Conservation (phyloP, 768 basidiomycete species). For the Boletus coccyginus region DNA sequence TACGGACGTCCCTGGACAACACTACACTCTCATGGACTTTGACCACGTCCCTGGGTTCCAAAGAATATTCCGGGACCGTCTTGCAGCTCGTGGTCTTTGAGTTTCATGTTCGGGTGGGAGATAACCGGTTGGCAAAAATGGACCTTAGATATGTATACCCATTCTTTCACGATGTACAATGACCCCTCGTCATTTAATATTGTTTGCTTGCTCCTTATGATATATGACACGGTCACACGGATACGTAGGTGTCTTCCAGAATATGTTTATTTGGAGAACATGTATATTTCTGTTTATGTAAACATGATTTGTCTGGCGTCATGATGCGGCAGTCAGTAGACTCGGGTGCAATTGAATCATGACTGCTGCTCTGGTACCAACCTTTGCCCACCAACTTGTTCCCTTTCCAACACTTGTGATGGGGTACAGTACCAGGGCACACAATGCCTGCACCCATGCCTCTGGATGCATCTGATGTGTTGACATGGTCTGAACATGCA, state of each 20-base stretch:
- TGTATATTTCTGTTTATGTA: no score
- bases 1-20: conserved; percentile 20
- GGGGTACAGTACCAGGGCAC: no score
- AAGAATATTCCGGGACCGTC: conserved; percentile 21
- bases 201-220: background rate
- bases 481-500: no score
- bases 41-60: conserved; percentile 26
- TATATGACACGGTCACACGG: background rate
- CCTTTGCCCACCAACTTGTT: no score
- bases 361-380: no score
- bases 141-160: background rate
- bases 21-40: conserved; percentile 27
- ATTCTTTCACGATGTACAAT: background rate
- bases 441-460: no score
- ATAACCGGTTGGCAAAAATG: background rate
- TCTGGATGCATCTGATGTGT: no score
- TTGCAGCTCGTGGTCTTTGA: conserved; percentile 23
- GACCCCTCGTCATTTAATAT: background rate
- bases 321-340: background rate
- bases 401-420: no score
- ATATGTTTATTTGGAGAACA: no score
- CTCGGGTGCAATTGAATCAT: no score
- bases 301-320: conserved; percentile 4
- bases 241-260: no score
- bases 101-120: background rate